Conservation (phyloP, 306 rosid species). For the Trichosanthes cucumerina region DNA sequence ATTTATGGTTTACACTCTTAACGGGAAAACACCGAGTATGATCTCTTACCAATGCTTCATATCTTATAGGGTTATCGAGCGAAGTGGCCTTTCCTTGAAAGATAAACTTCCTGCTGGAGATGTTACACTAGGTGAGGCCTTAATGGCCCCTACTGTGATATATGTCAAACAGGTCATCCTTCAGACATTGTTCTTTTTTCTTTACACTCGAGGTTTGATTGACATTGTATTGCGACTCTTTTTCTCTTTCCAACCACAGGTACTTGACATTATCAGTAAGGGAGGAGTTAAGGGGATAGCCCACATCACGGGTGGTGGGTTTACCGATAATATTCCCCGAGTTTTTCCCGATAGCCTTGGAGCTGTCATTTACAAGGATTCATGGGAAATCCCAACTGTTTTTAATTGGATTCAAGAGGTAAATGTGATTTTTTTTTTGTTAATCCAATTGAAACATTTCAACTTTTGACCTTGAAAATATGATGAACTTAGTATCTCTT, state of each 20-base stretch:
- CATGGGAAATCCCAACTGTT: conserved; percentile 66
- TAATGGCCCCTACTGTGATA: conserved; percentile 80
- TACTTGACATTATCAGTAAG: conserved; percentile 56
- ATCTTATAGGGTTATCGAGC: conserved; percentile 49
- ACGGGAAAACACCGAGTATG: not conserved
- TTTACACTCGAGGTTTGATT: not conserved
- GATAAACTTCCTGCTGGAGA: conserved; percentile 57
- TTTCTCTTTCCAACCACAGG: conserved; percentile 31
- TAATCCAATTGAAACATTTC: not conserved
- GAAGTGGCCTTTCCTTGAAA: conserved; percentile 54
- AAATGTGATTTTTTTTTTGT: not conserved
- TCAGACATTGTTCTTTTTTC: not conserved
- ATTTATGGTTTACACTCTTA: not conserved
- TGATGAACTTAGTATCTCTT: not conserved
- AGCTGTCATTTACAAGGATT: conserved; percentile 43
- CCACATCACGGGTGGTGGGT: conserved; percentile 90
- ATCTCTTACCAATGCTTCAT: not conserved
- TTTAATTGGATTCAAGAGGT: conserved; percentile 95
- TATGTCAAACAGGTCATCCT: conserved; percentile 76
- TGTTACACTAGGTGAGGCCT: conserved; percentile 62
- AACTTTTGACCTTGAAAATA: not conserved
- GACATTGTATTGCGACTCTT: not conserved
- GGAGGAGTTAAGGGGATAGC: conserved; percentile 92
- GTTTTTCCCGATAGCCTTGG: conserved; percentile 84
- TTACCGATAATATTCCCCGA: conserved; percentile 85